Evolutionary conservation across 306 rosid genomes (phyloP).

Genomic region (Malus asiatica): DNA sequence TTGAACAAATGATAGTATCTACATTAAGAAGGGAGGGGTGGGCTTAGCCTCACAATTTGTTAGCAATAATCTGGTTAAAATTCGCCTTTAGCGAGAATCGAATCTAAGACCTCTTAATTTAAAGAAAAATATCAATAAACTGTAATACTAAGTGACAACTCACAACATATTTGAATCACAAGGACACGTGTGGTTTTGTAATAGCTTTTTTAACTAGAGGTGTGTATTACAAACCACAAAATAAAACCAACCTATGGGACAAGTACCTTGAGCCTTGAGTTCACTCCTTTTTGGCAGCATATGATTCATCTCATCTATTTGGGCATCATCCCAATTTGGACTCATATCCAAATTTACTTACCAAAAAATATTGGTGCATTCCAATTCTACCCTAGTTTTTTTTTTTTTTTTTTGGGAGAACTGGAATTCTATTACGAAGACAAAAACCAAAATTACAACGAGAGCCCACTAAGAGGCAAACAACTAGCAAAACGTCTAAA

Average conservation of each 20-base stretch:
- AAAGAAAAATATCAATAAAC: too few species aligned
- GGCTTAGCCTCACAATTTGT: too few species aligned
- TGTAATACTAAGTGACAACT: too few species aligned
- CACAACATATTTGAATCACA: background rate
- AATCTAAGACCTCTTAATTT: too few species aligned
- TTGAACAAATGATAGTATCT: too few species aligned
- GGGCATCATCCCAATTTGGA: background rate
- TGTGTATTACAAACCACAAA: background rate
- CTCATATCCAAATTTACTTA: background rate
- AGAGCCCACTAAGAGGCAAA: too few species aligned
- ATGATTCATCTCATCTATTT: background rate
- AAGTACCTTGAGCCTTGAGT: background rate
- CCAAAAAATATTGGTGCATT: background rate
- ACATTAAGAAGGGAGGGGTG: rapidly evolving
- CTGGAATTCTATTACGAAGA: too few species aligned
- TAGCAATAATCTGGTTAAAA: too few species aligned
- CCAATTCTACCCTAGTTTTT: background rate
- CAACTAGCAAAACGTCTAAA: too few species aligned
- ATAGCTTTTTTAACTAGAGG: background rate
- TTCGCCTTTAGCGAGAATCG: rapidly evolving
- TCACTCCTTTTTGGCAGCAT: background rate
- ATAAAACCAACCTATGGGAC: slow-evolving; percentile 7
- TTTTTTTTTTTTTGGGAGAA: too few species aligned
- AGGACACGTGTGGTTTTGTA: background rate
- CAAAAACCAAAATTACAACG: too few species aligned